A percentile compares a stretch with the other conserved stretches of the same genome.
These are phyloP conservation scores for Glycine soja DNA, from an alignment of 306 rosid species.

Conservation along the genomic window DNA sequence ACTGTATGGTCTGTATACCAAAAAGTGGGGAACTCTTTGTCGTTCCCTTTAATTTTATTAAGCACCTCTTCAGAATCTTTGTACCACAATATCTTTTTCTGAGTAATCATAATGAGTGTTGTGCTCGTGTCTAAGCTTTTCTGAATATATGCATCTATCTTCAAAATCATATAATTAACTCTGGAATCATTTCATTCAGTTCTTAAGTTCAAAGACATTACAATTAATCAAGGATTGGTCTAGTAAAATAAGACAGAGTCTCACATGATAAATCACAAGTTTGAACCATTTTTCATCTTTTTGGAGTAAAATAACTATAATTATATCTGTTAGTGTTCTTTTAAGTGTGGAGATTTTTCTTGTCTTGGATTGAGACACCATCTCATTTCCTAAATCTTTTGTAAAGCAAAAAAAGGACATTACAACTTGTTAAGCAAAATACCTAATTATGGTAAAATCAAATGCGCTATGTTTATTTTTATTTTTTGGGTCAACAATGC, in stretches of 20 bases:
- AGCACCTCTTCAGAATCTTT: neutral
- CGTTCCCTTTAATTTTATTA: constrained; percentile 28
- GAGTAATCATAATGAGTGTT: neutral
- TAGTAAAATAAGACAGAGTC: too few relatives aligned
- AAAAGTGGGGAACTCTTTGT: constrained; percentile 43
- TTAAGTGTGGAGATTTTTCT: too few relatives aligned
- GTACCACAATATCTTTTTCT: constrained; percentile 10
- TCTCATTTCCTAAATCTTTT: too few relatives aligned
- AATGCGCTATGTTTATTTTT: neutral
- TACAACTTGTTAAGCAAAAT: too few relatives aligned
- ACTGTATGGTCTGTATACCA: neutral
- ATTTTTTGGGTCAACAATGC: neutral
- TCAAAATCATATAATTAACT: neutral
- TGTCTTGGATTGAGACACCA: too few relatives aligned
- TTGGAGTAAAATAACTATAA: too few relatives aligned
- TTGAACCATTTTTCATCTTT: too few relatives aligned
- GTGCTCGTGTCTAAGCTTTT: neutral
- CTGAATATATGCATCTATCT: too few relatives aligned
- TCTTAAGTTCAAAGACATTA: neutral
- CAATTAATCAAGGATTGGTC: too few relatives aligned
- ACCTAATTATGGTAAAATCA: constrained; percentile 21
- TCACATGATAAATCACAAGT: too few relatives aligned
- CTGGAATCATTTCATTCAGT: neutral
- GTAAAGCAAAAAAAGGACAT: too few relatives aligned
- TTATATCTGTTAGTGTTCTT: too few relatives aligned